Percentiles rank a stretch among this genome's conserved stretches.
Conservation (phyloP, 768 basidiomycete species). For the Lentinus brumalis region DNA sequence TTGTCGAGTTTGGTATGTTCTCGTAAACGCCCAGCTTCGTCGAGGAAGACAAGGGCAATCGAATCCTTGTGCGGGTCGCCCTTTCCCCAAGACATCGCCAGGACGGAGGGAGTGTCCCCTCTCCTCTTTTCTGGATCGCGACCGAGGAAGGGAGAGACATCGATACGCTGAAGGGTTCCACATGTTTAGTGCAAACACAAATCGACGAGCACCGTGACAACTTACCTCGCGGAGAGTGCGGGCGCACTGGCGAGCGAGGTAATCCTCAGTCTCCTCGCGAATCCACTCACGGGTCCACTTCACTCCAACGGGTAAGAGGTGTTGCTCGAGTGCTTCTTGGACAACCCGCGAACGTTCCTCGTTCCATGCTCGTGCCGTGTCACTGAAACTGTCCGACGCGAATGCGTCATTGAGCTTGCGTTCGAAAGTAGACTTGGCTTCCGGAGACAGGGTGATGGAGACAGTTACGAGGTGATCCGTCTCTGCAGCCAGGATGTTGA, state of each 20-base stretch:
- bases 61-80: constrained; percentile 93
- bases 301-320: constrained; percentile 81
- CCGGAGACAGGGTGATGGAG: constrained; percentile 63
- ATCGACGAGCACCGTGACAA: constrained; percentile 12
- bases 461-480: constrained; percentile 84
- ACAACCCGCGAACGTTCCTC: constrained; percentile 78
- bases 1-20: constrained; percentile 90
- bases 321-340: constrained; percentile 74
- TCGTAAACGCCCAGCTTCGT: constrained; percentile 87
- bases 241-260: constrained; percentile 67
- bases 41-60: constrained; percentile 81
- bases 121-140: constrained; percentile 52
- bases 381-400: constrained; percentile 81
- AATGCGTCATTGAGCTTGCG: constrained; percentile 80
- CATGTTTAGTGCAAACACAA: background rate
- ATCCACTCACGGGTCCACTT: constrained; percentile 91
- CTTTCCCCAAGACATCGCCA: constrained; percentile 93
- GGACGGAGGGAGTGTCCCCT: constrained; percentile 75
- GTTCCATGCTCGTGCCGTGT: constrained; percentile 90
- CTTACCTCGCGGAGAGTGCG: constrained; percentile 70
- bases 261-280: constrained; percentile 88
- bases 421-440: constrained; percentile 67
- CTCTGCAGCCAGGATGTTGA: constrained; percentile 91
- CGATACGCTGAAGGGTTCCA: constrained; percentile 60
- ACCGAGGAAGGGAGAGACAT: constrained; percentile 74